Percentiles rank a stretch among this genome's conserved stretches.
Evolutionary conservation across 495 filamentous ascomycete species (phyloP).

Genomic region (Aspergillus panamensis): DNA sequence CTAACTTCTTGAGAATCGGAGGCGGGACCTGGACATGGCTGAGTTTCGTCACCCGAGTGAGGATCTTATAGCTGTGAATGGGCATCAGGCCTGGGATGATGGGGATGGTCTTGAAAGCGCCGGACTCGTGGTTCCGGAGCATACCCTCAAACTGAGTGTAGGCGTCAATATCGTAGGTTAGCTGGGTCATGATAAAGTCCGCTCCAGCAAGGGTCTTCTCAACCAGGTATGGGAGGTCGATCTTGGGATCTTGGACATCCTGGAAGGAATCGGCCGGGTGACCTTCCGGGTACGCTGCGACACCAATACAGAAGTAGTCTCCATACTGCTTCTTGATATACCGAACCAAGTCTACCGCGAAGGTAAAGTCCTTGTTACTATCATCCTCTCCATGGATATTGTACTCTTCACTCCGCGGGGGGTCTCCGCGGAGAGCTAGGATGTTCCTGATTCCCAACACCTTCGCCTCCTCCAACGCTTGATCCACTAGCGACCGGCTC

Average conservation of each 20-base stretch:
- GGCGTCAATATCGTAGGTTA: slow-evolving; percentile 86
- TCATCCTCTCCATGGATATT: slow-evolving; percentile 58
- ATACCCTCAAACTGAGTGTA: slow-evolving; percentile 75
- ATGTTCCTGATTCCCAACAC: slow-evolving; percentile 93
- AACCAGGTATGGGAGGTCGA: slow-evolving; percentile 84
- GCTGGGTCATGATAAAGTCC: slow-evolving; percentile 98
- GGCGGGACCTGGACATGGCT: slow-evolving; percentile 80
- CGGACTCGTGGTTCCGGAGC: slow-evolving; percentile 78
- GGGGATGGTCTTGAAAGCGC: slow-evolving; percentile 79
- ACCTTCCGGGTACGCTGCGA: slow-evolving; percentile 92
- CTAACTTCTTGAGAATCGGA: slow-evolving; percentile 64
- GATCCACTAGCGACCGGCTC: slow-evolving; percentile 79
- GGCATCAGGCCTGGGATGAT: slow-evolving; percentile 98
- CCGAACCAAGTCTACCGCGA: slow-evolving; percentile 83
- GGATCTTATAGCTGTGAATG: slow-evolving; percentile 93
- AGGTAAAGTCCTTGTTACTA: slow-evolving; percentile 78
- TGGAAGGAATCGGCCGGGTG: slow-evolving; percentile 88
- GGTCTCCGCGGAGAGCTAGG: slow-evolving; percentile 89
- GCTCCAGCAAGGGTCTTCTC: slow-evolving; percentile 90
- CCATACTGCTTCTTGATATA: slow-evolving; percentile 85
- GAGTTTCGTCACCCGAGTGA: slow-evolving; percentile 91
- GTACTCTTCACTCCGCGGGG: slow-evolving; percentile 87
- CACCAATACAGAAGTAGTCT: slow-evolving; percentile 95
- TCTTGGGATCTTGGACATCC: slow-evolving; percentile 69
- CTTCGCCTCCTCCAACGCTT: slow-evolving; percentile 87